A percentile compares a stretch with the other conserved stretches of the same genome.
These are phyloP conservation scores for Metschnikowia proteae DNA, from an alignment of 805 yeast genomes.

Conservation along the genomic window DNA sequence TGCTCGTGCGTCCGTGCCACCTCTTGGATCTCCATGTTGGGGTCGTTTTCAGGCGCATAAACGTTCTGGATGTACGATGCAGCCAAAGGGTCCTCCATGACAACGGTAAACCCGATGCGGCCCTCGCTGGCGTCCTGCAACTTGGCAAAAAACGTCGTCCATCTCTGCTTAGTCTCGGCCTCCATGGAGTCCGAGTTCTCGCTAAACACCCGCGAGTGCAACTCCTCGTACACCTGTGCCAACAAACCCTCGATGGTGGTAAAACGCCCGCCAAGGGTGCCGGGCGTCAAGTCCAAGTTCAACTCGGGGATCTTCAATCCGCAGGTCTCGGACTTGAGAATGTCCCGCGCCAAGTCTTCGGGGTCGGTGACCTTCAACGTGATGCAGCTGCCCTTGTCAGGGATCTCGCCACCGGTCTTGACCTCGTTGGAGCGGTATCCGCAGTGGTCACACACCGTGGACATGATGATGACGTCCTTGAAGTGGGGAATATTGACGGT, in stretches of 20 bases:
- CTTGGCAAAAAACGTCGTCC: slow-evolving; percentile 74
- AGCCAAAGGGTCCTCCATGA: slow-evolving; percentile 93
- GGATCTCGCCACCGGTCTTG: slow-evolving; percentile 96
- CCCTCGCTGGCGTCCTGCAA: slow-evolving; percentile 81
- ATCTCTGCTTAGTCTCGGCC: slow-evolving; percentile 65
- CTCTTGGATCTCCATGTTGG: slow-evolving; percentile 89
- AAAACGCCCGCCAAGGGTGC: slow-evolving; percentile 96
- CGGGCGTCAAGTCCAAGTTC: slow-evolving; percentile 85
- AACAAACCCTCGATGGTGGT: slow-evolving; percentile 94
- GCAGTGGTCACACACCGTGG: slow-evolving; percentile 86
- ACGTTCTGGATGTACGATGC: slow-evolving; percentile 94
- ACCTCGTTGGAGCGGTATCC: slow-evolving; percentile 97
- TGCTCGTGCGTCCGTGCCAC: slow-evolving; percentile 85
- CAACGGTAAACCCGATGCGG: slow-evolving; percentile 72
- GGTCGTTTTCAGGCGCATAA: slow-evolving; percentile 98
- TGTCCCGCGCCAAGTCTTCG: slow-evolving; percentile 91
- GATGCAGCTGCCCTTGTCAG: slow-evolving; percentile 75
- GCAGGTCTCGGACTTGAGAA: slow-evolving; percentile 92
- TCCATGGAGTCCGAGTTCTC: slow-evolving; percentile 93
- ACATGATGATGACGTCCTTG: slow-evolving; percentile 95
- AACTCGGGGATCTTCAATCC: slow-evolving; percentile 82
- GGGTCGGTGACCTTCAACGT: slow-evolving; percentile 76
- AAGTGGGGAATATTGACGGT: slow-evolving; percentile 95
- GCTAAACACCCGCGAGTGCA: slow-evolving; percentile 77
- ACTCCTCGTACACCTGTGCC: slow-evolving; percentile 84